Evolutionary conservation across 106 monocot species (phyloP).

Genomic region (Chionographis japonica): DNA sequence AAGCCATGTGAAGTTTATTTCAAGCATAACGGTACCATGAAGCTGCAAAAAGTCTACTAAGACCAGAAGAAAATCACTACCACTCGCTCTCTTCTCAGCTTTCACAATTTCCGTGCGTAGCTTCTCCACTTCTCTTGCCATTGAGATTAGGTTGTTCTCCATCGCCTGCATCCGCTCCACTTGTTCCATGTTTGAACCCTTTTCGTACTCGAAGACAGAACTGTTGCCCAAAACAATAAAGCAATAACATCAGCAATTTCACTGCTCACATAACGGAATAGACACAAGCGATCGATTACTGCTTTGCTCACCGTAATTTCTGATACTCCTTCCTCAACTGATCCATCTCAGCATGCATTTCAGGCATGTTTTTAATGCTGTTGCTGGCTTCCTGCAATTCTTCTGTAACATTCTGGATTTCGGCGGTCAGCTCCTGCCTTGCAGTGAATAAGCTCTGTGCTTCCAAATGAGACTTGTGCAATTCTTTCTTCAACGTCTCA

Average conservation of each 20-base stretch:
- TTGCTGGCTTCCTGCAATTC: constrained; percentile 33
- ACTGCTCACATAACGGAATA: too few species aligned
- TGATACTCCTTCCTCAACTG: constrained; percentile 69
- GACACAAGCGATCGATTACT: not conserved
- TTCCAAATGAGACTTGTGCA: constrained; percentile 62
- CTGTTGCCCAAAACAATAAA: constrained; percentile 14
- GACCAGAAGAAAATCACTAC: constrained; percentile 11
- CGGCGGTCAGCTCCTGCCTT: constrained; percentile 46
- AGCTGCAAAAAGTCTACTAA: not conserved
- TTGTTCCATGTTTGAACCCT: constrained; percentile 63
- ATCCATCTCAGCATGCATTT: constrained; percentile 57
- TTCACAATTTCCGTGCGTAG: constrained; percentile 52
- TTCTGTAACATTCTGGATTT: constrained; percentile 48
- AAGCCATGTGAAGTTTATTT: not conserved
- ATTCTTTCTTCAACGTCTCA: constrained; percentile 54
- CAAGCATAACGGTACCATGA: too few species aligned
- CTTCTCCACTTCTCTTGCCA: constrained; percentile 69
- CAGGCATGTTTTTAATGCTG: constrained; percentile 43
- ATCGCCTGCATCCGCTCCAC: constrained; percentile 71
- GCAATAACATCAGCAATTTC: not conserved
- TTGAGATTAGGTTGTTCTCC: constrained; percentile 65
- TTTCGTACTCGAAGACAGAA: constrained; percentile 68
- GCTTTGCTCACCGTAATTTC: constrained; percentile 54
- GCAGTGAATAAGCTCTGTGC: constrained; percentile 34
- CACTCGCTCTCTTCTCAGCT: constrained; percentile 45